phyloP scores from a whole-genome alignment of 306 rosid species.

The Canavalia ensiformis region DNA sequence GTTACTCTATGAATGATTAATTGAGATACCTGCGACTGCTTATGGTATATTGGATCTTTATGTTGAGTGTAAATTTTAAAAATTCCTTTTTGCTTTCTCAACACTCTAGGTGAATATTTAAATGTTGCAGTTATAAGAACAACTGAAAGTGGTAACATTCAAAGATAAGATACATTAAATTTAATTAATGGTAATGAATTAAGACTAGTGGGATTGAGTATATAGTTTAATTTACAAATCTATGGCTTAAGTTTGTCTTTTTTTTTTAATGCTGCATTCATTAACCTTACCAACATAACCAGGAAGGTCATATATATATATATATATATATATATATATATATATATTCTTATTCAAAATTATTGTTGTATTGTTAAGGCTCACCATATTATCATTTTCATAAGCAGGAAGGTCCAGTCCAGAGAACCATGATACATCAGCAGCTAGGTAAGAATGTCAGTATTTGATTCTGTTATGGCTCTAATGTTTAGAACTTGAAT shows the following conservation, averaged over 20 bases:
- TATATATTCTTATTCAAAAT: no score
- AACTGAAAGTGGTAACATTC: slow-evolving; percentile 15
- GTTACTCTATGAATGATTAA: slow-evolving; percentile 5
- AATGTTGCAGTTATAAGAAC: slow-evolving; percentile 16
- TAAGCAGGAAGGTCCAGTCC: slow-evolving; percentile 74
- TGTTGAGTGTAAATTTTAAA: slow-evolving; percentile 18
- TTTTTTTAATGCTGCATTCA: slow-evolving; percentile 35
- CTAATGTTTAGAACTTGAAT: slow-evolving; percentile 32
- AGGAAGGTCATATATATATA: slow-evolving; percentile 59
- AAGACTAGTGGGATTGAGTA: slow-evolving; percentile 32
- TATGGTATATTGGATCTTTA: slow-evolving; percentile 15
- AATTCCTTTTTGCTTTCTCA: slow-evolving; percentile 8
- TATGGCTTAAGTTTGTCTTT: slow-evolving; percentile 14
- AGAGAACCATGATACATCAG: slow-evolving; percentile 51
- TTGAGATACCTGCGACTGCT: slow-evolving; percentile 23
- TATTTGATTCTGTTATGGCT: slow-evolving; percentile 11
- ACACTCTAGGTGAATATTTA: slow-evolving; percentile 9
- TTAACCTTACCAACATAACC: slow-evolving; percentile 48
- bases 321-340: no score
- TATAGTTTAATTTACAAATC: slow-evolving; percentile 18
- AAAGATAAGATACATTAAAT: background rate
- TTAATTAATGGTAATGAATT: slow-evolving; percentile 7
- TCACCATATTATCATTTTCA: slow-evolving; percentile 46
- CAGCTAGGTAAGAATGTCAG: slow-evolving; percentile 60
- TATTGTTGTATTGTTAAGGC: background rate